These are phyloP conservation scores for Escallonia herrerae DNA, from an alignment of 129 eudicot species.

Conservation along the genomic window DNA sequence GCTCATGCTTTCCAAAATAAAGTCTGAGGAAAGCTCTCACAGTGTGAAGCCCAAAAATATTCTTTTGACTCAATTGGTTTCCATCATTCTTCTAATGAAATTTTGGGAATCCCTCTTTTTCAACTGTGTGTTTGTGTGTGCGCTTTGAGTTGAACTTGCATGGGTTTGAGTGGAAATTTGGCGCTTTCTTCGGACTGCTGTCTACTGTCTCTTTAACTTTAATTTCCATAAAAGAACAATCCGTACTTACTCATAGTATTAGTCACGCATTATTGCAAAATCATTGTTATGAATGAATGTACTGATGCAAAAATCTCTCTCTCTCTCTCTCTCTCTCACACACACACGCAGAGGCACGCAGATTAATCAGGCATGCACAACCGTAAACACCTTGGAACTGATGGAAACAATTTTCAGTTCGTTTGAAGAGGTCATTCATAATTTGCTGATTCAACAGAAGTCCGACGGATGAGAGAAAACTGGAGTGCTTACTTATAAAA, in stretches of 20 bases:
- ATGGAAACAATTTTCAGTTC: neutral
- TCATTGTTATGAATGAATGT: slow-evolving; percentile 8
- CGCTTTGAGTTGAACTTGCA: slow-evolving; percentile 16
- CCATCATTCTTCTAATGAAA: too few species aligned
- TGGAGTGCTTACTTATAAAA: too few species aligned
- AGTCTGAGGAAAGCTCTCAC: too few species aligned
- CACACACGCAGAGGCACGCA: too few species aligned
- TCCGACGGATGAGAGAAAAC: neutral
- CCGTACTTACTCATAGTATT: neutral
- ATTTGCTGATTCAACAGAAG: neutral
- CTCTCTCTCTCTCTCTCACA: too few species aligned
- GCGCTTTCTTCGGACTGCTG: slow-evolving; percentile 8
- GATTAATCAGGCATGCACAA: neutral
- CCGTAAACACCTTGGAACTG: neutral
- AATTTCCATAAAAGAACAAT: too few species aligned
- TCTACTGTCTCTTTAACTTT: neutral
- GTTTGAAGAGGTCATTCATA: neutral
- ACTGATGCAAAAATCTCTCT: neutral
- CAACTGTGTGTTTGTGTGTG: too few species aligned
- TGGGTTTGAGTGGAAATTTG: slow-evolving; percentile 43
- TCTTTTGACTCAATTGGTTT: too few species aligned
- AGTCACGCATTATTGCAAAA: slow-evolving; percentile 20
- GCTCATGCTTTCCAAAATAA: too few species aligned
- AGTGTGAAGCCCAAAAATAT: too few species aligned
- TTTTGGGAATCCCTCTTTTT: too few species aligned